Evolutionary conservation across 78 protist species (phyloP).

Genomic region (Cavenderia fasciculata): DNA sequence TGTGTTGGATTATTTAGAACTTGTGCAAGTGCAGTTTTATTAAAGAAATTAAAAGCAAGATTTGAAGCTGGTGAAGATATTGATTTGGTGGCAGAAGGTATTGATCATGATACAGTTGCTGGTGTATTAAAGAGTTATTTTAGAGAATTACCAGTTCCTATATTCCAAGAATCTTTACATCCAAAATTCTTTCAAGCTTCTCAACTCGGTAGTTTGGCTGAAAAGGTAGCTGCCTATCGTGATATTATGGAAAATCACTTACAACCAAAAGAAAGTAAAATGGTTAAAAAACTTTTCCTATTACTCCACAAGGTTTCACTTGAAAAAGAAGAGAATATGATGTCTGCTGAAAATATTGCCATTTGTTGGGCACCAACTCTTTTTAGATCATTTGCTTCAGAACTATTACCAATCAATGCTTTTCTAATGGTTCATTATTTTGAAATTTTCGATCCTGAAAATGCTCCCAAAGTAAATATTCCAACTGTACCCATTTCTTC

Average conservation of each 20-base stretch:
- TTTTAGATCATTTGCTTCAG: constrained; percentile 59
- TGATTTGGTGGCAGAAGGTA: constrained; percentile 42
- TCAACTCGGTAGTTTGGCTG: constrained; percentile 1
- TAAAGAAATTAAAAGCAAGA: constrained; percentile 47
- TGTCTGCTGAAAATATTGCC: constrained; percentile 79
- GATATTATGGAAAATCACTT: constrained; percentile 41
- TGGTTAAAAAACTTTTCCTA: constrained; percentile 45
- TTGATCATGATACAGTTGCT: constrained; percentile 68
- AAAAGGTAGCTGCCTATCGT: not conserved
- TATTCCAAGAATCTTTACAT: constrained; percentile 50
- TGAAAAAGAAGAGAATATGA: constrained; percentile 68
- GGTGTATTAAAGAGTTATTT: constrained; percentile 70
- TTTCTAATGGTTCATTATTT: constrained; percentile 47
- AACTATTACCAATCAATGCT: constrained; percentile 50
- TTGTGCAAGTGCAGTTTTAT: constrained; percentile 42
- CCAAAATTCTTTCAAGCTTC: constrained; percentile 44
- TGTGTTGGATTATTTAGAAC: constrained; percentile 71
- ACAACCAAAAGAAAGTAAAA: constrained; percentile 12
- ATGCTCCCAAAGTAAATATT: too few relatives aligned
- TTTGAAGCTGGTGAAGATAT: constrained; percentile 73
- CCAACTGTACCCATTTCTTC: too few relatives aligned
- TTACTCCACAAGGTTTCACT: constrained; percentile 40
- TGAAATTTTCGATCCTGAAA: constrained; percentile 56
- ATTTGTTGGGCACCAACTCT: constrained; percentile 82
- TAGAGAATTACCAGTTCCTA: constrained; percentile 38